Evolutionary conservation across 129 eudicot genomes (phyloP).

Genomic region (Artemisia argyi): DNA sequence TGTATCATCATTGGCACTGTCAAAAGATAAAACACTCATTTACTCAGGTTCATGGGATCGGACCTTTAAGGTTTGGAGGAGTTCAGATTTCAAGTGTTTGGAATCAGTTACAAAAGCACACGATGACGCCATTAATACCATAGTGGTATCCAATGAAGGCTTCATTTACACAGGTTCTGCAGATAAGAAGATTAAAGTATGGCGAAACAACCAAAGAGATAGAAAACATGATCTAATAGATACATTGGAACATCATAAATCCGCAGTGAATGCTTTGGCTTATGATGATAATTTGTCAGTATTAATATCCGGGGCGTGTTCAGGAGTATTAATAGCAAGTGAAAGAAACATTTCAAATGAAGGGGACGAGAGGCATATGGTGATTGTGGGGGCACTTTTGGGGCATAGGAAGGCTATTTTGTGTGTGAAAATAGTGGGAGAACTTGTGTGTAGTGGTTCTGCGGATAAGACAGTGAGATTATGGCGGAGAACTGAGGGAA

Average conservation of each 20-base stretch:
- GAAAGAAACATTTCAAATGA: conserved; percentile 37
- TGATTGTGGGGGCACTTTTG: conserved; percentile 66
- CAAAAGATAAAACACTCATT: conserved; percentile 45
- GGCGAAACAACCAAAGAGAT: conserved; percentile 38
- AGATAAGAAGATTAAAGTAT: conserved; percentile 65
- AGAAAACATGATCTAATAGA: conserved; percentile 39
- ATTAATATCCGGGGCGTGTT: conserved; percentile 79
- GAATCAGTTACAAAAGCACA: conserved; percentile 73
- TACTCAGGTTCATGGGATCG: conserved; percentile 94
- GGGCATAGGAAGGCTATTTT: conserved; percentile 78
- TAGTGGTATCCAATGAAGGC: conserved; percentile 46
- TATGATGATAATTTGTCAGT: conserved; percentile 47
- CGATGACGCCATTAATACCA: conserved; percentile 82
- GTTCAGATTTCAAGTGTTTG: conserved; percentile 64
- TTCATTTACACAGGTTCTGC: conserved; percentile 73
- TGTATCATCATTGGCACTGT: conserved; percentile 60
- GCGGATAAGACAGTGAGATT: conserved; percentile 84
- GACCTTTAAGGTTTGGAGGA: conserved; percentile 71
- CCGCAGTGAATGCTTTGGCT: conserved; percentile 75
- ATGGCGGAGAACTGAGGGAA: conserved; percentile 59
- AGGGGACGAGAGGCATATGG: conserved; percentile 39
- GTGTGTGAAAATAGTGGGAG: conserved; percentile 64
- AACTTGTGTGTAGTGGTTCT: conserved; percentile 79
- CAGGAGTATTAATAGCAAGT: conserved; percentile 69
- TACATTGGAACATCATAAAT: conserved; percentile 54